Base-by-base conservation (phyloP, 2,329 filamentous ascomycete species). In the Neurospora sp. region DNA sequence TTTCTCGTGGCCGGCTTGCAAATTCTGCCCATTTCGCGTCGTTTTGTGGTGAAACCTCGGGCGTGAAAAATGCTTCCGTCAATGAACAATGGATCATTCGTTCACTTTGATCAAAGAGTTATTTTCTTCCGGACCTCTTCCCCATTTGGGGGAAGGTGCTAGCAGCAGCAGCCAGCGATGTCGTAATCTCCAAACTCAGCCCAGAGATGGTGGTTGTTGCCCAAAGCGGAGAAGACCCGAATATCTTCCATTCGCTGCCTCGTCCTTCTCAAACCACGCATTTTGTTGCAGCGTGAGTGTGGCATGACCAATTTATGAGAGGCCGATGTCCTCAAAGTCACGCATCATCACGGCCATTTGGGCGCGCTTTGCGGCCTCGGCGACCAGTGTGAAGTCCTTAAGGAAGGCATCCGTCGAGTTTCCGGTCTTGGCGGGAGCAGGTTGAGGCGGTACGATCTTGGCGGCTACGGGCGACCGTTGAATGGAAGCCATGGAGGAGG, bases 311-410 rank as follows among this genome's bases (percentile, higher is more conserved):
- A 23, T 62, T 71, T 76, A 80, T 70, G 78, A 87, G 66, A 93
- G 80, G 68, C 87, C 88, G 77, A 91, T 86, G 73, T 89, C 87
- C 76, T 93, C 93, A 77, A 98, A 86, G 80, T 97, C 95, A 72
- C 94, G 87, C 85, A 94, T 91, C 78, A 97, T 84, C 76, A 93
- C 89, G 58, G 93, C 93, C 85, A 97, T 92, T 81, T 97, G 93
- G 10, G 95, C 95, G 58, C 94, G 86, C 81, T 97, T 97, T 62
- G 93, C 95, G 1, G 95, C 95, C 83, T 98, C 95, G 42, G 94
- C 94, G 58, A 97, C 87, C 38, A 97, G 87, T 71, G 87, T 95
- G 77, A 95, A 92, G 80, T 97, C 91, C 76, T 90, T 89, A 71
- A 97, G 85, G 78, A 93, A 93, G 38, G 81, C 74, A 69, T 87